phyloP scores from a whole-genome alignment of 805 yeast genomes.

The Hanseniaspora singularis region DNA sequence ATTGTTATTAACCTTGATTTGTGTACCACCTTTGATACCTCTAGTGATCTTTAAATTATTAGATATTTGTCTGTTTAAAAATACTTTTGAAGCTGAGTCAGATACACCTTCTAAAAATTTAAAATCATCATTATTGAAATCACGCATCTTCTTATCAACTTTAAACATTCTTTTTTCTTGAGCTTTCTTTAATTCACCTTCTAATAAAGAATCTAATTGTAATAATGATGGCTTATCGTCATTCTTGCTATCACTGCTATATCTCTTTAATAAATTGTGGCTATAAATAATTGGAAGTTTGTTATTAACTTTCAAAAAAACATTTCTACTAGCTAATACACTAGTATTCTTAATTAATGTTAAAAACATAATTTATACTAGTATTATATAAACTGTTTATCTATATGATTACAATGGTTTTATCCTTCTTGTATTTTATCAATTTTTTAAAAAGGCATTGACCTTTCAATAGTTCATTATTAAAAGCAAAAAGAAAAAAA shows the following conservation, averaged over 20 bases:
- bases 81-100: background rate
- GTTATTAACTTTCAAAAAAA: no score
- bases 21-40: conserved; percentile 11
- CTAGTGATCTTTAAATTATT: conserved; percentile 9
- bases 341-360: no score
- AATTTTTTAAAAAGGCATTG: no score
- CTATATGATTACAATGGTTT: no score
- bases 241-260: background rate
- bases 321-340: no score
- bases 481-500: no score
- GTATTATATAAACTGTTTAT: no score
- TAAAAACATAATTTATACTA: no score
- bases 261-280: no score
- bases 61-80: background rate
- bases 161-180: background rate
- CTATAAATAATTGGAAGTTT: no score
- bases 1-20: conserved; percentile 4
- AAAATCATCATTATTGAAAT: background rate
- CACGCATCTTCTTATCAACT: background rate
- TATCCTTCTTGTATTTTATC: no score
- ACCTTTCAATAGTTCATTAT: no score
- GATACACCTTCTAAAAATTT: background rate
- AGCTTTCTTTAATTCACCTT: conserved; percentile 6
- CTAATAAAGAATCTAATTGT: conserved; percentile 4
- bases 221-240: background rate